Evolutionary conservation across 140 eudicot genomes (phyloP).

Genomic region (Flaveria floridana): DNA sequence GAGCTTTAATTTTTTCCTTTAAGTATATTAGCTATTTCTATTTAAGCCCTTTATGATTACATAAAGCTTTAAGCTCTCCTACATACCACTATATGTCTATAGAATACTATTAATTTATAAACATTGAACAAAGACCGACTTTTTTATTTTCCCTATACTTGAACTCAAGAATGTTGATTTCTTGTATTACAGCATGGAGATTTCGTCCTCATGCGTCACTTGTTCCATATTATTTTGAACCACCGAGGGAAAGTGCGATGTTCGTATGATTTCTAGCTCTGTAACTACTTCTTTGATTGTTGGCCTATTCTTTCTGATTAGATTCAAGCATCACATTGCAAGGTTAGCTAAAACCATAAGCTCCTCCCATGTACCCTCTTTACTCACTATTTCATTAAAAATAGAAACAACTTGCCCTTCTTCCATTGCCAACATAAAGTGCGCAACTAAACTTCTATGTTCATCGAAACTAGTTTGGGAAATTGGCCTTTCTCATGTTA

Average conservation of each 20-base stretch:
- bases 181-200: not conserved
- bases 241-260: not conserved
- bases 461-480: not conserved
- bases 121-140: not conserved
- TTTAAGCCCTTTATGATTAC: not conserved
- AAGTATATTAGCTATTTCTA: too few species aligned
- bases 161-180: not conserved
- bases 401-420: slow-evolving; percentile 7
- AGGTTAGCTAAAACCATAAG: slow-evolving; percentile 7
- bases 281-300: slow-evolving; percentile 3
- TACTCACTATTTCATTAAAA: not conserved
- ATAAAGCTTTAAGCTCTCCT: not conserved
- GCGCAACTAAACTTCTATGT: slow-evolving; percentile 6
- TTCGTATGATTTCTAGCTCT: not conserved
- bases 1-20: too few species aligned
- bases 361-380: not conserved
- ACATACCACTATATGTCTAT: not conserved
- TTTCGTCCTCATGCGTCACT: not conserved
- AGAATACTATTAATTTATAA: not conserved
- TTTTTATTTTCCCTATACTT: not conserved
- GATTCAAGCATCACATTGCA: slow-evolving; percentile 1
- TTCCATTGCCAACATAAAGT: slow-evolving; percentile 7
- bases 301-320: not conserved
- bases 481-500: slow-evolving; percentile 7
- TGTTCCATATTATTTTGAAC: not conserved